Evolutionary conservation across 140 eudicot species (phyloP), one percentile per base, ranked within the genome.

Genomic region (Bidens hawaiensis): DNA sequence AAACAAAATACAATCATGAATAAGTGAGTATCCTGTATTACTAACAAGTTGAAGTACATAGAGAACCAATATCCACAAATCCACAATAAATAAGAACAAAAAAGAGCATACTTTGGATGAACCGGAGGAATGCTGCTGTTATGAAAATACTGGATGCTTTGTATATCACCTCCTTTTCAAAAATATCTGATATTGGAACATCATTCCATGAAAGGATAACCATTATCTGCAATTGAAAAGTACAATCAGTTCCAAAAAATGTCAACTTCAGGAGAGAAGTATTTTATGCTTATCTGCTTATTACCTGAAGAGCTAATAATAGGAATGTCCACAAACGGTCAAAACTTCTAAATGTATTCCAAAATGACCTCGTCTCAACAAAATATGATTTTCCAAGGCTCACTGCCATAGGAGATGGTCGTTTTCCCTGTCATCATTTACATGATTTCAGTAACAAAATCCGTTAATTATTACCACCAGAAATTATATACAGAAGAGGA

Each of bases 281-380:
- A 36, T 19, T 61, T 19, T 18, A 14, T 43, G 30, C 45, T 63
- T 55, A 69, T 27, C 50, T 33, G 23, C 30, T 63, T 60, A 68
- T 60, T 76, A 93, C 97, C 94, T 93, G 99, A 6, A 93, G 74
- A 64, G 76, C 84, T 73, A 93, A 83, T 64, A 83, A 53, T 27
- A 85, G 81, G 65, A 93, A 93, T 52, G 99, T 83, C 99, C 99
- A 93, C 58, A 93, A 65, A 64, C 99, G 97, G 68, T 88, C 99
- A 73, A 85, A 93, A 77, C 99, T 93, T 75, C 97, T 81, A 73
- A 85, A 93, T 34, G 62, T 79, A 63, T 93, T 94, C 96, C 95
- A 85, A 68, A 89, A 93, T 56, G 97, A 68, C 31, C 97, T 77
- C 4, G 95, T 85, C 76, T 93, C 99, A 43, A 81, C 83, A 62